These are phyloP conservation scores for Quercus berberidifolia DNA, from an alignment of 306 rosid genomes.

Conservation along the genomic window DNA sequence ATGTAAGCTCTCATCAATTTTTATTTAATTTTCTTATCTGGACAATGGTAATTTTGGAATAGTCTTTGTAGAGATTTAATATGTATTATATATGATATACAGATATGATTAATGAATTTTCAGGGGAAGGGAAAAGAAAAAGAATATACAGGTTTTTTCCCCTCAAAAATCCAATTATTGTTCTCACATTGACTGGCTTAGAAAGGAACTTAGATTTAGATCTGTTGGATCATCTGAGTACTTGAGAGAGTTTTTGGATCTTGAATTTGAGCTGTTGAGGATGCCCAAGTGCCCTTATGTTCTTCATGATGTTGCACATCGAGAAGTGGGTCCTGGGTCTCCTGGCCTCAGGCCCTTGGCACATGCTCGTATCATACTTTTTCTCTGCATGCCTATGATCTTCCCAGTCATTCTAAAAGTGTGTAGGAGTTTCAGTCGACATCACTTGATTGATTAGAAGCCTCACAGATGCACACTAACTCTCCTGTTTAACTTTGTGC, in stretches of 20 bases:
- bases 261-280: neutral
- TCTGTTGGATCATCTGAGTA: neutral
- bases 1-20: slow-evolving; percentile 47
- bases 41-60: neutral
- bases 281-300: neutral
- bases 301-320: neutral
- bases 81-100: neutral
- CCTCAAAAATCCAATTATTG: neutral
- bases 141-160: neutral
- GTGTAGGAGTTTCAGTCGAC: neutral
- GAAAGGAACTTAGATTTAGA: neutral
- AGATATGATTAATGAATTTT: neutral
- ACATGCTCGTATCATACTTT: neutral
- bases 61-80: neutral
- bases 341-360: neutral
- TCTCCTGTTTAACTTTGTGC: neutral
- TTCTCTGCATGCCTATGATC: neutral
- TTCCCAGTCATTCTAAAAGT: neutral
- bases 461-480: neutral
- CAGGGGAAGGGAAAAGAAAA: neutral
- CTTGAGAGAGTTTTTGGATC: neutral
- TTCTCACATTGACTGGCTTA: neutral
- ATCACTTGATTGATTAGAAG: neutral
- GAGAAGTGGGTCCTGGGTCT: neutral
- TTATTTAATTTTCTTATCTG: neutral